Evolutionary conservation across 768 basidiomycete species (phyloP).

Genomic region (Mycena alexandri): DNA sequence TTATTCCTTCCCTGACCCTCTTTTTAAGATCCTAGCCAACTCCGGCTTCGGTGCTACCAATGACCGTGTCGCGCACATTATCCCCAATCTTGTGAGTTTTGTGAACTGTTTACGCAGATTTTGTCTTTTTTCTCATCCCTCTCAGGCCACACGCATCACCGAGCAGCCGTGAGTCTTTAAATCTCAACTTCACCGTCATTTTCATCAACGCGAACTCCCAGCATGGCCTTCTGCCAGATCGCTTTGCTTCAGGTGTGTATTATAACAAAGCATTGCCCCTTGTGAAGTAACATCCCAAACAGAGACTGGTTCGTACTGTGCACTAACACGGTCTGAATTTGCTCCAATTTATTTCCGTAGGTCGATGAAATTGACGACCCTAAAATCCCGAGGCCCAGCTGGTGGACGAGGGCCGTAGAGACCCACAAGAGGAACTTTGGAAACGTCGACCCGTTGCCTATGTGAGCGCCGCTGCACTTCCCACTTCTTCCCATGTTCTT

Average conservation of each 20-base stretch:
- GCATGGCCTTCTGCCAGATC: conserved; percentile 39
- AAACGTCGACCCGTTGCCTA: conserved; percentile 40
- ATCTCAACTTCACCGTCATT: background rate
- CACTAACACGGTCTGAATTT: conserved; percentile 1
- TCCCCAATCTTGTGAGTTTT: conserved; percentile 19
- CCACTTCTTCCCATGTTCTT: background rate
- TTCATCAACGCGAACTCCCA: background rate
- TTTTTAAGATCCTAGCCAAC: conserved; percentile 16
- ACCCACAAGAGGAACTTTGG: conserved; percentile 31
- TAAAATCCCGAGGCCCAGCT: background rate
- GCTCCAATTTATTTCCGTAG: conserved; percentile 15
- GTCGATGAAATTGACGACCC: conserved; percentile 11
- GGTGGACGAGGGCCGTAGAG: conserved; percentile 40
- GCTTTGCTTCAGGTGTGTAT: conserved; percentile 21
- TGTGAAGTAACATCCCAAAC: conserved; percentile 2
- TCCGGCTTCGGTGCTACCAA: conserved; percentile 8
- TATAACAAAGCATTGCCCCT: no score
- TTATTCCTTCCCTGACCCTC: background rate
- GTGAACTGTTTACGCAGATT: background rate
- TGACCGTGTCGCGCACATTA: background rate
- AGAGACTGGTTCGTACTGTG: background rate
- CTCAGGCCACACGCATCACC: conserved; percentile 13
- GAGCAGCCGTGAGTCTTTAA: conserved; percentile 19
- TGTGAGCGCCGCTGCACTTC: conserved; percentile 22
- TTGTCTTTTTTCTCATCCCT: background rate